Base-by-base conservation (phyloP, 2,329 filamentous ascomycete genomes). In the Colletotrichum acutatum region DNA sequence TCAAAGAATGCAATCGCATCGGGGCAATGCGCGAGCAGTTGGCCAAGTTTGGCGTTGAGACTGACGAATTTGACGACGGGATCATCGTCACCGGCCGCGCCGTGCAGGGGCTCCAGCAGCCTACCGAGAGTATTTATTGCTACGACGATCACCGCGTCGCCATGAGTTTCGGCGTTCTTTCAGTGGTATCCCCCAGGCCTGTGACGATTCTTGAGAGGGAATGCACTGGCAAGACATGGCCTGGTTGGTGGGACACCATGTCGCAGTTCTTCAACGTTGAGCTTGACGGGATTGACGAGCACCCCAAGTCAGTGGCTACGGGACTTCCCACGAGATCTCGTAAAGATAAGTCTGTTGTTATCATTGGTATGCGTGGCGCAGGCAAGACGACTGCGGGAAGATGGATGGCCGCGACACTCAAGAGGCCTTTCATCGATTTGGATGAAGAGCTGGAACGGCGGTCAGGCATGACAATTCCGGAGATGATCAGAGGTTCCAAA, bases 1-100 rank as follows among this genome's bases (percentile, higher is more conserved):
- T 98, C 72, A 99, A 99, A 82, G 97, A 99, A 80, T 99, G 97
- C 85, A 98, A 99, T 81, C 93, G 97, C 46, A 99, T 99, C 76
- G 89, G 91, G 75, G 97, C 97, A 34, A 99, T 99, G 97, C 94
- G 95, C 79, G 94, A 95, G 72, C 93, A 99, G 83, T 90, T 99
- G 53, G 94, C 93, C 56, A 98, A 98, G 80, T 99, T 98, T 78
- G 95, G 95, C 6, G 94, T 99, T 1, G 86, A 87, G 26, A 98
- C 95, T 79, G 89, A 91, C 64, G 95, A 98, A 82, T 91, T 97
- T 64, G 95, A 98, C 34, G 97, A 99, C 81, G 97, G 97, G n/a
- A 97, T 99, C 74, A 92, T 95, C 76, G 85, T 94, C 52, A 84
- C 86, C 52, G 92, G 91, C 5, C 86, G 82, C 58, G 84, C 87